Conservation (phyloP, 495 filamentous ascomycete species). For the Aspergillus cavernicola region DNA sequence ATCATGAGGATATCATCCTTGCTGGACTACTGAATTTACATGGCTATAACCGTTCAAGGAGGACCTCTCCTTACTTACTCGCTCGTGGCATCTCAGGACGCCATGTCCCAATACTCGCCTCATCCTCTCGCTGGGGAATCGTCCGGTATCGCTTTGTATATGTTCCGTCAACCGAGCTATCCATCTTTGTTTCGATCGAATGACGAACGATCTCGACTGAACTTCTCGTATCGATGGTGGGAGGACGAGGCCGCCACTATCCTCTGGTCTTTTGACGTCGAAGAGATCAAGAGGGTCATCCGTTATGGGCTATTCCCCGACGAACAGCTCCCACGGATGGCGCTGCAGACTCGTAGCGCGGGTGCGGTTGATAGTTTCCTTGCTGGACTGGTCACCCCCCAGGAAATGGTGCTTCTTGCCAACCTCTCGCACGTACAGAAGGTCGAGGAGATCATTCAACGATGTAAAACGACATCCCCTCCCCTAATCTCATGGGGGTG, state of each 20-base stretch:
- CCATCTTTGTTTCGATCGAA: constrained; percentile 30
- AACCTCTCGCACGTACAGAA: constrained; percentile 36
- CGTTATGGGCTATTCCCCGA: constrained; percentile 37
- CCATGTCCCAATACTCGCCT: constrained; percentile 12
- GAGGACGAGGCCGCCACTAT: constrained; percentile 40
- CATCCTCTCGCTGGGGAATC: neutral
- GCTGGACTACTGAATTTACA: constrained; percentile 1
- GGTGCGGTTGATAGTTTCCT: constrained; percentile 35
- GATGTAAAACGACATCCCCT: constrained; percentile 23
- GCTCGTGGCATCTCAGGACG: neutral
- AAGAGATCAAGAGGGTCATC: constrained; percentile 36
- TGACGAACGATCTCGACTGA: constrained; percentile 33
- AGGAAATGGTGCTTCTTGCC: constrained; percentile 26
- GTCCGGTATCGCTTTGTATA: constrained; percentile 8
- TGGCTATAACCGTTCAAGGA: constrained; percentile 1
- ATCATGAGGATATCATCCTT: constrained; percentile 1
- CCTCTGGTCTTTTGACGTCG: constrained; percentile 41
- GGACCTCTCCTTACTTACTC: neutral
- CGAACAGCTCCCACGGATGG: constrained; percentile 31
- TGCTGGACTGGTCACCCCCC: constrained; percentile 21
- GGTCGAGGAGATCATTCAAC: constrained; percentile 42
- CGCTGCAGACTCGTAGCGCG: constrained; percentile 30
- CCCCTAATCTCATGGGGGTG: constrained; percentile 34
- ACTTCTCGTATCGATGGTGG: constrained; percentile 37
- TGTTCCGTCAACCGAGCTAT: constrained; percentile 23